Evolutionary conservation across 768 basidiomycete species (phyloP).

Genomic region (Cystobasidiopsis lactophilus): DNA sequence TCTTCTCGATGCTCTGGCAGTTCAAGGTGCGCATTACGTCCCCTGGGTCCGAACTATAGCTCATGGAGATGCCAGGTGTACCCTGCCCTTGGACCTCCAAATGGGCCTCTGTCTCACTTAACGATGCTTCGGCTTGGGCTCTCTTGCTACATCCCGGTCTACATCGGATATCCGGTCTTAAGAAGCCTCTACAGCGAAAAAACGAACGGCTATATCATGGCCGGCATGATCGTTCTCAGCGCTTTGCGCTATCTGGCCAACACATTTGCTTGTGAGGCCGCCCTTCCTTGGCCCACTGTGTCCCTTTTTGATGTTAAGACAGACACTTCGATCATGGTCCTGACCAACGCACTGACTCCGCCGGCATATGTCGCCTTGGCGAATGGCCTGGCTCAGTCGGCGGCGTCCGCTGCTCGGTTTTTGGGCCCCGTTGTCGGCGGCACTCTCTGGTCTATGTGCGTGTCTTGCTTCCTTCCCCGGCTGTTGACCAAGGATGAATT

Average conservation of each 20-base stretch:
- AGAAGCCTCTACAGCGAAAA: conserved; percentile 24
- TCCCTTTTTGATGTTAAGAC: conserved; percentile 46
- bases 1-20: conserved; percentile 14
- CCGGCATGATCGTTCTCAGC: conserved; percentile 33
- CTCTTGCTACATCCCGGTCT: conserved; percentile 16
- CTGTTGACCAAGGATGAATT: too few relatives aligned
- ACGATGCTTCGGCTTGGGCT: conserved; percentile 21
- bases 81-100: conserved; percentile 25
- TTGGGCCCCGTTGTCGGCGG: conserved; percentile 28
- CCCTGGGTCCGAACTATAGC: background rate
- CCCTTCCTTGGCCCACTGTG: conserved; percentile 45
- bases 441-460: conserved; percentile 59
- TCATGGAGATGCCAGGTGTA: conserved; percentile 21
- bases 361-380: conserved; percentile 70
- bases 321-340: conserved; percentile 39
- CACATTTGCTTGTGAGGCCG: conserved; percentile 7
- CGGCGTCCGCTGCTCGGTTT: conserved; percentile 80
- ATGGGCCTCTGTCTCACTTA: conserved; percentile 25
- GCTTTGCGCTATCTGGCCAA: conserved; percentile 8
- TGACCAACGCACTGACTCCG: conserved; percentile 49
- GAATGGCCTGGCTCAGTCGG: conserved; percentile 88
- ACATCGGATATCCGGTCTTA: conserved; percentile 18
- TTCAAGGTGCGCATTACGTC: background rate
- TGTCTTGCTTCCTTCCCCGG: background rate
- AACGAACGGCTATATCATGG: conserved; percentile 49